Percentiles rank a stretch among this genome's conserved stretches.
Evolutionary conservation across 108 stramenopile species (phyloP).

Genomic region (Seminavis robusta): DNA sequence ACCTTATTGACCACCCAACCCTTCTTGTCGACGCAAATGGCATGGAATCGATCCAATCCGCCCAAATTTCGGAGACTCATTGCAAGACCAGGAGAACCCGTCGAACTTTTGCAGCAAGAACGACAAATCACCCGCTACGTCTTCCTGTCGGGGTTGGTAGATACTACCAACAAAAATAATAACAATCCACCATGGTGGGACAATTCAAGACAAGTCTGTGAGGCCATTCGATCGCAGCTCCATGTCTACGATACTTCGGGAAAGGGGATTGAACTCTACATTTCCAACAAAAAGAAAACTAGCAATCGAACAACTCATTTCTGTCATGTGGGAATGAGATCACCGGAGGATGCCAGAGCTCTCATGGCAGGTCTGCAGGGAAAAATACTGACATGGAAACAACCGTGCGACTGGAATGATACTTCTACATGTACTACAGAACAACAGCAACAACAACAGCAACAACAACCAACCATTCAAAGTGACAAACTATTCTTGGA

Average conservation of each 20-base stretch:
- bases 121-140: constrained; percentile 61
- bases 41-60: constrained; percentile 69
- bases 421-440: constrained; percentile 12
- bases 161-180: background rate
- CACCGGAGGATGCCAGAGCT: constrained; percentile 40
- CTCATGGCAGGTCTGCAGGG: constrained; percentile 58
- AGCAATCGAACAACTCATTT: too few species aligned
- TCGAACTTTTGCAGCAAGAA: constrained; percentile 23
- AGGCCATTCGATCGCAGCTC: constrained; percentile 29
- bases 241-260: constrained; percentile 41
- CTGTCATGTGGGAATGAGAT: constrained; percentile 53
- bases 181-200: constrained; percentile 12
- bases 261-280: constrained; percentile 43
- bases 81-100: constrained; percentile 10
- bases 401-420: constrained; percentile 12
- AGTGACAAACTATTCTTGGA: constrained; percentile 71
- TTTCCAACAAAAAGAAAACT: constrained; percentile 16
- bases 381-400: constrained; percentile 25
- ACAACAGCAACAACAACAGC: background rate
- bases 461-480: constrained; percentile 1
- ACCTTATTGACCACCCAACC: constrained; percentile 46
- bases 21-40: constrained; percentile 14
- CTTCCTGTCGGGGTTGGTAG: constrained; percentile 50
- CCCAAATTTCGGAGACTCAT: constrained; percentile 79
- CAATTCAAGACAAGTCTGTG: constrained; percentile 11